Conservation (phyloP, 2,329 filamentous ascomycete genomes). For the Aspergillus ochraceoroseus region DNA sequence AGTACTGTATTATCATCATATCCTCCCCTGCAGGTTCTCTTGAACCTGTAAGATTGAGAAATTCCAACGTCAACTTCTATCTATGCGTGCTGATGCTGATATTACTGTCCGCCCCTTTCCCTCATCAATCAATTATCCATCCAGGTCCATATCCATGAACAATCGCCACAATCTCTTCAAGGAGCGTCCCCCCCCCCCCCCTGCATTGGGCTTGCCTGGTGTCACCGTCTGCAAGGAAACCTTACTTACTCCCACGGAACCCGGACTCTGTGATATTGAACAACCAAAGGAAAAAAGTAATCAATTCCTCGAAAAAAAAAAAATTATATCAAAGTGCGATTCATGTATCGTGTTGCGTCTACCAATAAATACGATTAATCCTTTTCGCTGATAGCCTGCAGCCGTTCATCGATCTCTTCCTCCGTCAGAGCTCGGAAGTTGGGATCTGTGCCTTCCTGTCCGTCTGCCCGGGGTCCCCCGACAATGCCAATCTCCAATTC, state of each 20-base stretch:
- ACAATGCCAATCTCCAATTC: constrained; percentile 98
- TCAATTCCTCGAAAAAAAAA: constrained; percentile 2
- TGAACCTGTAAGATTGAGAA: constrained; percentile 15
- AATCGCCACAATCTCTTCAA: too few relatives aligned
- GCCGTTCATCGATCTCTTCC: constrained; percentile 95
- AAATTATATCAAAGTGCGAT: constrained; percentile 16
- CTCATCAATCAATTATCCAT: background rate
- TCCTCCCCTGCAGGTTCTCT: constrained; percentile 6
- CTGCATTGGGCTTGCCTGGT: too few relatives aligned
- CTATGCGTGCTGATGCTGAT: constrained; percentile 1
- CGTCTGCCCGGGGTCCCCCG: constrained; percentile 76
- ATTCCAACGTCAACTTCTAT: constrained; percentile 1
- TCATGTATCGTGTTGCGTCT: constrained; percentile 23
- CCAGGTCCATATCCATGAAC: too few relatives aligned
- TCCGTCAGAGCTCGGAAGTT: constrained; percentile 86
- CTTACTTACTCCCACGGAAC: background rate
- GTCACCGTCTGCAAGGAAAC: constrained; percentile 9
- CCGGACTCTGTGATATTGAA: background rate
- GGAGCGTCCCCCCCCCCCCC: too few relatives aligned
- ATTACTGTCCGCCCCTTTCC: too few relatives aligned
- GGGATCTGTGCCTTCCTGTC: constrained; percentile 72
- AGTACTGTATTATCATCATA: too few relatives aligned
- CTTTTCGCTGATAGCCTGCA: constrained; percentile 98
- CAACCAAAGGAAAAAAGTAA: constrained; percentile 8
- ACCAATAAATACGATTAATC: constrained; percentile 54